phyloP scores from a whole-genome alignment of 23 red algal genomes.

The Chondrus crispus region DNA sequence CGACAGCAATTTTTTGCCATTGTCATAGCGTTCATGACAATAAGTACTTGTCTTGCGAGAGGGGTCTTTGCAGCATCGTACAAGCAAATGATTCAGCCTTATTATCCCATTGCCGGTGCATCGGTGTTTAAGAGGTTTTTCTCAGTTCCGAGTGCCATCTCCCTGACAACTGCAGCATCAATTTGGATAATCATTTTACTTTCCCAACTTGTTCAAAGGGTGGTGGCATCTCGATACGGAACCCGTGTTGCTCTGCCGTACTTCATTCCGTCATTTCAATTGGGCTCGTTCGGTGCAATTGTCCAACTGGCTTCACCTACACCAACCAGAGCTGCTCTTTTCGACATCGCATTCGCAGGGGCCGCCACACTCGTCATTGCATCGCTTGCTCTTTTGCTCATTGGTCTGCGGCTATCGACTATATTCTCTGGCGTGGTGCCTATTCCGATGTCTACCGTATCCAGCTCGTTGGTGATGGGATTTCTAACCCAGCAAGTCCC shows the following conservation, averaged over 20 bases:
- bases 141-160: slow-evolving; percentile 9
- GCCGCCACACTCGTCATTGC: slow-evolving; percentile 42
- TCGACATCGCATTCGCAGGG: slow-evolving; percentile 73
- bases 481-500: slow-evolving; percentile 31
- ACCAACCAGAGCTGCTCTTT: slow-evolving; percentile 59
- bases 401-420: slow-evolving; percentile 64
- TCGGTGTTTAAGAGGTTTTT: slow-evolving; percentile 27
- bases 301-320: slow-evolving; percentile 66
- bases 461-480: slow-evolving; percentile 39
- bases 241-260: slow-evolving; percentile 51
- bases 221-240: slow-evolving; percentile 46
- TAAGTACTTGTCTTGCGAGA: slow-evolving; percentile 27
- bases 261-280: slow-evolving; percentile 69
- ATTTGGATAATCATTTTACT: slow-evolving; percentile 20
- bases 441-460: slow-evolving; percentile 33
- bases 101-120: not conserved
- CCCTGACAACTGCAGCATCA: slow-evolving; percentile 9
- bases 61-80: slow-evolving; percentile 38
- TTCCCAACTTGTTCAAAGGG: slow-evolving; percentile 52
- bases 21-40: slow-evolving; percentile 3
- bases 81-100: not conserved
- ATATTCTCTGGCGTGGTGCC: slow-evolving; percentile 7
- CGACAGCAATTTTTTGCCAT: slow-evolving; percentile 24
- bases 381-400: slow-evolving; percentile 44
- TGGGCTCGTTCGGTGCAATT: slow-evolving; percentile 76